phyloP scores from a whole-genome alignment of 345 rosid species.

The Heritiera fomes region DNA sequence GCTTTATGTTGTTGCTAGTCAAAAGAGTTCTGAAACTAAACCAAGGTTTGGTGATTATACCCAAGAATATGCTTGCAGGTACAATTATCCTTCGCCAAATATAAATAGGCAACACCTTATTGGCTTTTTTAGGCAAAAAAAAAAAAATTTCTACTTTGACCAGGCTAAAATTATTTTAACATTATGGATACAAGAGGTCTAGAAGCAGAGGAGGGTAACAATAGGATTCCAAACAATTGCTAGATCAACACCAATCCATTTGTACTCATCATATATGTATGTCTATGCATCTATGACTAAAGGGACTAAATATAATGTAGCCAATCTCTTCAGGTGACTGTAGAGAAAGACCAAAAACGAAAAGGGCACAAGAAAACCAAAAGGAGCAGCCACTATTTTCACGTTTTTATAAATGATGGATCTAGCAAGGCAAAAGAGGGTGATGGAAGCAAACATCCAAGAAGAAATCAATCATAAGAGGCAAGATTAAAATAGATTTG shows the following conservation, averaged over 20 bases:
- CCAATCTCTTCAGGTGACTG: constrained; percentile 3
- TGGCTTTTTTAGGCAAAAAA: neutral
- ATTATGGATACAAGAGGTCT: neutral
- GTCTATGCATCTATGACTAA: neutral
- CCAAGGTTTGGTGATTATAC: neutral
- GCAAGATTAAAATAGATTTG: neutral
- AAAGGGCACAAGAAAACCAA: neutral
- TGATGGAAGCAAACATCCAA: neutral
- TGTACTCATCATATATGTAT: neutral
- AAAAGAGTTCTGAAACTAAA: neutral
- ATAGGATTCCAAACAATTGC: neutral
- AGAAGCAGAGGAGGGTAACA: neutral
- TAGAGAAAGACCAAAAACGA: neutral
- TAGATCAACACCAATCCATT: neutral
- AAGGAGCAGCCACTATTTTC: neutral
- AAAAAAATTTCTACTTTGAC: neutral
- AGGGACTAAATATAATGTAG: neutral
- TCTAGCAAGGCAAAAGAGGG: neutral
- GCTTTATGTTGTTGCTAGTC: neutral
- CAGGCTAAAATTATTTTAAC: neutral
- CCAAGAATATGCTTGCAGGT: neutral
- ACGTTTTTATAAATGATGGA: neutral
- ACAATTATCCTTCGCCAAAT: neutral
- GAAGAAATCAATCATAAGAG: neutral
- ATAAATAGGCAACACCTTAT: neutral